Evolutionary conservation across 768 basidiomycete species (phyloP), one percentile per base, ranked within the genome.

Genomic region (Suillus paluster): DNA sequence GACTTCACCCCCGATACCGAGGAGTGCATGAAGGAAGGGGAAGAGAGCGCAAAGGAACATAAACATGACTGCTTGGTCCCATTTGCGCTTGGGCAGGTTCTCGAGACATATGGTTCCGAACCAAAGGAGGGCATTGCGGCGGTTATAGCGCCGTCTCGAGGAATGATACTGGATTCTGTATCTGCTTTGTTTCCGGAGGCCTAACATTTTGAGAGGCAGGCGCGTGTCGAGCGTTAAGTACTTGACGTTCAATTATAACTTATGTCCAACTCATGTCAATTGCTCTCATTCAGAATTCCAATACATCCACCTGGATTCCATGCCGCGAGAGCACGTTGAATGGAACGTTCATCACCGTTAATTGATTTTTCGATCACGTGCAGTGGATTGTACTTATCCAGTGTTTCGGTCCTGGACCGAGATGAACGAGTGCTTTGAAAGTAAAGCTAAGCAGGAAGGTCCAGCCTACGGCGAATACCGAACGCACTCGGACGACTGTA

Each of bases 41-140:
- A 74, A 57, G 42, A 70, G 48, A 48, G 65, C 70, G 41, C 63
- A 74, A 46, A 23, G 57, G 64, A 73, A 75, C 62, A 67, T 42
- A 60, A 66, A 15, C 33, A 72, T 42, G 58, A 74, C 46, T 59
- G 67, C 42, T 41, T 61, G 65, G n/a, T 72, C 70, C 68, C 68
- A 69, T 34, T 52, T 57, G 9, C 46, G 54, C 49, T 61, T 62
- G 53, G 70, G 63, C 42, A 65, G 15, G 38, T 44, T 58, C 38
- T 58, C 44, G 42, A 62, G 21, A 21, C 53, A 12, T 27, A n/a
- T 39, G 38, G 12, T 39, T 4, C 38, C 17, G 17, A 55, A 23
- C 54, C 38, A 39, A 55, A 17, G 54, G 23, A 55, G 23, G 3
- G 3, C 25, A 7, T 39, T 55, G 36, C 23, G 9, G 9, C 14